These are phyloP conservation scores for Ophiostoma tasmaniense DNA, from an alignment of 2,329 filamentous ascomycete species.

Conservation along the genomic window DNA sequence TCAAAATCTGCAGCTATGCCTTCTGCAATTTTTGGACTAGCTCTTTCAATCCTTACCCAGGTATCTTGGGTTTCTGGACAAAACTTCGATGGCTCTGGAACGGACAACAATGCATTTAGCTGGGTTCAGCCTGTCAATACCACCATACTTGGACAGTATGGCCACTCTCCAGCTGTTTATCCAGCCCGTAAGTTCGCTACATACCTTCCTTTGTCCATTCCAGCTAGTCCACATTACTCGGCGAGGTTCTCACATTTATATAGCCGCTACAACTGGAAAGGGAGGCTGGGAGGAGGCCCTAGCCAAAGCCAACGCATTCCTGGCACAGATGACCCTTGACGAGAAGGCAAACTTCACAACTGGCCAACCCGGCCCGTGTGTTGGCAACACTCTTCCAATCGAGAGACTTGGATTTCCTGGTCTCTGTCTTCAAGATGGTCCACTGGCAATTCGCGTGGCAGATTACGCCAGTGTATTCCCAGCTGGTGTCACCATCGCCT, in stretches of 20 bases:
- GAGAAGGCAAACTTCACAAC: constrained; percentile 74
- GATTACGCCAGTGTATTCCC: constrained; percentile 64
- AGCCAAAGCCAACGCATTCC: constrained; percentile 51
- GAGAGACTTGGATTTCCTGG: constrained; percentile 48
- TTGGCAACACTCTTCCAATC: constrained; percentile 36
- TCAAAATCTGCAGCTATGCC: not conserved
- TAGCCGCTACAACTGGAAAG: not conserved
- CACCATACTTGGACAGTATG: constrained; percentile 1
- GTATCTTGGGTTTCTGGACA: not conserved
- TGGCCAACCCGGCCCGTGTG: constrained; percentile 34
- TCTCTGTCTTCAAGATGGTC: constrained; percentile 64
- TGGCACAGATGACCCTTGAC: constrained; percentile 56
- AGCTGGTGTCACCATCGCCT: constrained; percentile 61
- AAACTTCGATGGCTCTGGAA: constrained; percentile 3
- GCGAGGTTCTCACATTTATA: not conserved
- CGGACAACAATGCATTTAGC: not conserved
- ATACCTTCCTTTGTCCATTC: not conserved
- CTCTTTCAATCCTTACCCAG: constrained; percentile 1
- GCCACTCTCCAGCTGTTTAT: not conserved
- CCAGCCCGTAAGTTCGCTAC: not conserved
- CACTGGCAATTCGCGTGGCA: constrained; percentile 56
- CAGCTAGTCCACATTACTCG: not conserved
- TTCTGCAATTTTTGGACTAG: constrained; percentile 5
- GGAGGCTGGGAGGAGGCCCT: constrained; percentile 1
- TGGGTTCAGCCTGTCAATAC: not conserved